phyloP scores from a whole-genome alignment of 495 filamentous ascomycete genomes.

The Bryoglossum gracile region DNA sequence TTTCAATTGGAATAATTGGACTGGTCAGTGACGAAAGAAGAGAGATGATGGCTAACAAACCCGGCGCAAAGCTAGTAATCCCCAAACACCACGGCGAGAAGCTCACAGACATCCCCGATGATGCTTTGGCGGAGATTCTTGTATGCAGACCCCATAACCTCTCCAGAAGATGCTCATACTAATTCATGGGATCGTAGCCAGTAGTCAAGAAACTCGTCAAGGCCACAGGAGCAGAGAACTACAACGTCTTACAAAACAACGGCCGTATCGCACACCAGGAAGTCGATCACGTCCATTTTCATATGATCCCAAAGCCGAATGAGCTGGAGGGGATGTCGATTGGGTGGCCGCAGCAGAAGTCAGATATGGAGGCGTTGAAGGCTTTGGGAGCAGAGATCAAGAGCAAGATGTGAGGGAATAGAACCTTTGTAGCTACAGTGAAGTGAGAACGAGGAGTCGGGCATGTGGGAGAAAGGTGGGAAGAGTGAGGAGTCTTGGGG shows the following conservation, averaged over 20 bases:
- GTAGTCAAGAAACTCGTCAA: slow-evolving; percentile 78
- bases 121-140: slow-evolving; percentile 74
- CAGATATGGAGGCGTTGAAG: slow-evolving; percentile 81
- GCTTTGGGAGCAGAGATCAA: slow-evolving; percentile 74
- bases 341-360: slow-evolving; percentile 66
- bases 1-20: background rate
- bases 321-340: slow-evolving; percentile 71
- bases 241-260: slow-evolving; percentile 97
- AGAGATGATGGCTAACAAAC: background rate
- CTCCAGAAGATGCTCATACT: background rate
- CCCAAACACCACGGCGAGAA: slow-evolving; percentile 94
- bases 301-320: slow-evolving; percentile 98
- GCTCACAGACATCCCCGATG: slow-evolving; percentile 89
- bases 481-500: too few relatives aligned
- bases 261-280: slow-evolving; percentile 87
- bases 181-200: slow-evolving; percentile 43
- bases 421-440: background rate
- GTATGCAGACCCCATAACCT: slow-evolving; percentile 40
- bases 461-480: too few relatives aligned
- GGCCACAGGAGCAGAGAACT: slow-evolving; percentile 71
- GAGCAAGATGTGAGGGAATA: slow-evolving; percentile 71
- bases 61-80: slow-evolving; percentile 91
- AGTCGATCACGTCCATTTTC: slow-evolving; percentile 93
- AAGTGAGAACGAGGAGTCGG: background rate
- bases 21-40: background rate